Percentiles rank a stretch among this genome's conserved stretches.
These are phyloP conservation scores for Phaeomoniella chlamydospora DNA, from an alignment of 2,329 filamentous ascomycete species.

Conservation along the genomic window DNA sequence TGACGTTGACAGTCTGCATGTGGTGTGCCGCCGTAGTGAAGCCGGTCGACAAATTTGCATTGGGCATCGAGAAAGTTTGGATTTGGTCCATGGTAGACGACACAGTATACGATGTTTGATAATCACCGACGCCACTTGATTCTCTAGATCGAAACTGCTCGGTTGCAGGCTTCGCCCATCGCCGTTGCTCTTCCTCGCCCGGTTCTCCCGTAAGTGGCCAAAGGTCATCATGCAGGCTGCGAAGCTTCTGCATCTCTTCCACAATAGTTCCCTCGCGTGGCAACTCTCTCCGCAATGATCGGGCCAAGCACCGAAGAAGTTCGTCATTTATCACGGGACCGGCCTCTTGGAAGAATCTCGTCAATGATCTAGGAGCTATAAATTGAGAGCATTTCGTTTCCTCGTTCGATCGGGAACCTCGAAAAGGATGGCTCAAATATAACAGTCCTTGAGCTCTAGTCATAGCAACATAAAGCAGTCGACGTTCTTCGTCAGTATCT, in stretches of 20 bases:
- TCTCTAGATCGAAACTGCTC: conserved; percentile 13
- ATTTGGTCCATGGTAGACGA: conserved; percentile 48
- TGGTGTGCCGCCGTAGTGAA: conserved; percentile 51
- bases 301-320: conserved; percentile 51
- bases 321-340: conserved; percentile 56
- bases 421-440: conserved; percentile 68
- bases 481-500: conserved; percentile 72
- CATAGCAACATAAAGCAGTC: conserved; percentile 91
- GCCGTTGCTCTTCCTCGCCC: conserved; percentile 7
- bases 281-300: conserved; percentile 51
- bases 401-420: conserved; percentile 45
- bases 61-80: conserved; percentile 17
- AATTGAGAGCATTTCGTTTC: conserved; percentile 59
- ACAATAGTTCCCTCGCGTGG: conserved; percentile 43
- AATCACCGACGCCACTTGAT: conserved; percentile 23
- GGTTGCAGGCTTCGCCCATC: conserved; percentile 9
- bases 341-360: conserved; percentile 38
- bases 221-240: conserved; percentile 48
- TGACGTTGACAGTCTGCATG: conserved; percentile 17
- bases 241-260: conserved; percentile 30
- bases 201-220: conserved; percentile 49
- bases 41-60: conserved; percentile 29
- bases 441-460: conserved; percentile 76
- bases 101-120: conserved; percentile 24
- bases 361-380: conserved; percentile 41